Conservation (phyloP, 2,329 filamentous ascomycete species). For the Macroventuria anomochaeta region DNA sequence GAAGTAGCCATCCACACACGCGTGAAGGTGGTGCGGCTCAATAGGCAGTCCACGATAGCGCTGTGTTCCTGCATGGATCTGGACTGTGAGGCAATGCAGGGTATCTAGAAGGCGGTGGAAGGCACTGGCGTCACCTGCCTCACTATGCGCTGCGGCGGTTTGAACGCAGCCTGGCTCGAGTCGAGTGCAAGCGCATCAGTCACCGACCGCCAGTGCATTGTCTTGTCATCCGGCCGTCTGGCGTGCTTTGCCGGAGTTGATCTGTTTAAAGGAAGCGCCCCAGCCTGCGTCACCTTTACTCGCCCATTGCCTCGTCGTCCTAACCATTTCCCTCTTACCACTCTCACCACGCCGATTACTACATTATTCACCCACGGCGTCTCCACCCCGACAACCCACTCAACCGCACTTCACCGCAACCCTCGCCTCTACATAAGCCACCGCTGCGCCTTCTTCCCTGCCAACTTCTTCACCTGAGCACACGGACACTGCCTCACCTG, state of each 20-base stretch:
- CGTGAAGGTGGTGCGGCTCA: conserved; percentile 7
- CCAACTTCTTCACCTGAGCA: conserved; percentile 3
- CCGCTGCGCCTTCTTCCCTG: background rate
- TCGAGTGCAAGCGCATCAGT: conserved; percentile 14
- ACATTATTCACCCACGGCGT: conserved; percentile 7
- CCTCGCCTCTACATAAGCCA: conserved; percentile 1
- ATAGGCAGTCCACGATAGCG: conserved; percentile 1
- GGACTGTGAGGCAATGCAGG: conserved; percentile 7
- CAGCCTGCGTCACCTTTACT: conserved; percentile 14
- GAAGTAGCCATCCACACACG: background rate
- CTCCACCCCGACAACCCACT: background rate
- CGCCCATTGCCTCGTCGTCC: conserved; percentile 11
- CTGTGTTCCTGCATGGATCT: conserved; percentile 16
- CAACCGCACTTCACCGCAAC: conserved; percentile 4
- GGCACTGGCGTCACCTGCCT: conserved; percentile 13
- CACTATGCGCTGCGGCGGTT: conserved; percentile 4
- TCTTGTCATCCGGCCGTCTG: conserved; percentile 18
- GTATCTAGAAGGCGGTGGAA: conserved; percentile 18
- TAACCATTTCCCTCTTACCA: conserved; percentile 1
- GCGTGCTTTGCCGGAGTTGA: conserved; percentile 16
- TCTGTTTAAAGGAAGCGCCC: conserved; percentile 19
- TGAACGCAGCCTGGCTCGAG: conserved; percentile 15
- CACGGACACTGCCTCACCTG: conserved; percentile 8
- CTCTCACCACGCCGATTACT: background rate
- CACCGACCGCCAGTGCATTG: conserved; percentile 17